Evolutionary conservation across 1,284 basidiomycete species (phyloP), one percentile per base, ranked within the genome.

Genomic region (Violaceomyces palustris): DNA sequence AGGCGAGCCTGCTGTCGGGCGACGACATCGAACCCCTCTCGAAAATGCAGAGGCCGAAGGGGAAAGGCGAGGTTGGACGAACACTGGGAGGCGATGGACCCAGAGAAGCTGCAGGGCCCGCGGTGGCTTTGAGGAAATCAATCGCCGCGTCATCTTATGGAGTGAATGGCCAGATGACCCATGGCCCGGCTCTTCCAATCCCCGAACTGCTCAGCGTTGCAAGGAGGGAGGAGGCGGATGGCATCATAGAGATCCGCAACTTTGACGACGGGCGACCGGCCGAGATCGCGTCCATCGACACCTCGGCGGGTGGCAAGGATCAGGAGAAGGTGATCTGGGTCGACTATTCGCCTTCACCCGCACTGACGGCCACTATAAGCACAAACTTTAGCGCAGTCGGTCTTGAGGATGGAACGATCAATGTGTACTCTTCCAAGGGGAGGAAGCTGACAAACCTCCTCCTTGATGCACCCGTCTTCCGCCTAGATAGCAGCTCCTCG

Each of bases 191-290:
- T 28, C 47, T 63, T 7, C 10, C 25, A 12, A 37, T 60, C 17
- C 65, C 65, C 14, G 46, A 53, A 28, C 45, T 61, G 18, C 39
- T 45, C 14, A 60, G 55, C 44, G 40, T 56, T 27, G 56, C 52
- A 27, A 51, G 58, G 2, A 47, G 53, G 4, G 82, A 84, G 18
- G 64, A 67, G 11, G 64, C 64, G n/a, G 60, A 59, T 11, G 82
- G 87, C 47, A 67, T 82, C 11, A 75, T 94, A 33, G 88, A 94
- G 67, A 87, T 79, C 0, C 79, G 83, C 55, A 96, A 98, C 76
- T 79, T 83, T 21, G 83, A 84, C 43, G 78, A 79, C 18, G 39
- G 45, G 14, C 42, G 78, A 22, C 76, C 79, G n/a, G 79, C 80
- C 9, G 87, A 91, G 66, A 79, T 92, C 12, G 75, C 80, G 7